Evolutionary conservation across 2,329 filamentous ascomycete genomes (phyloP).

Genomic region (Leptographium galeiforme): DNA sequence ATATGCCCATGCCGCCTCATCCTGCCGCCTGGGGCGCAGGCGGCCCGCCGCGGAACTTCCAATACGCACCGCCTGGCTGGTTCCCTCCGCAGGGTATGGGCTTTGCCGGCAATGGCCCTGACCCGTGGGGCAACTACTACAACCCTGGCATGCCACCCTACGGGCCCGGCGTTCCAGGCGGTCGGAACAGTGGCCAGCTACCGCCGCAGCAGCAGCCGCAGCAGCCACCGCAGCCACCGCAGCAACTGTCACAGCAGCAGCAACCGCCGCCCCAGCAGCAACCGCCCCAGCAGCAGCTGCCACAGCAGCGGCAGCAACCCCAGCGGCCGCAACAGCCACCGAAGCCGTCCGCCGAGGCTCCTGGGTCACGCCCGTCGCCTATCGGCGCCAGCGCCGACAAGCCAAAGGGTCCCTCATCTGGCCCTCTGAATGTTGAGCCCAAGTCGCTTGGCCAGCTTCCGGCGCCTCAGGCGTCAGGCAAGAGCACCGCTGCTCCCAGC

Average conservation of each 20-base stretch:
- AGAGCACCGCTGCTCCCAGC: constrained; percentile 23
- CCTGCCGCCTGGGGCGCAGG: constrained; percentile 16
- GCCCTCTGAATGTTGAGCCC: constrained; percentile 36
- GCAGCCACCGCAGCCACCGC: constrained; percentile 12
- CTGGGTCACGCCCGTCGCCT: constrained; percentile 33
- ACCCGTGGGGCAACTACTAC: constrained; percentile 45
- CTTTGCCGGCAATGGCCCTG: constrained; percentile 53
- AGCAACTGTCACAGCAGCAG: constrained; percentile 9
- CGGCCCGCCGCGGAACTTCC: constrained; percentile 32
- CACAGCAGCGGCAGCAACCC: constrained; percentile 14
- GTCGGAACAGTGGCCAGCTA: constrained; percentile 17
- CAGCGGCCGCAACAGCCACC: constrained; percentile 5
- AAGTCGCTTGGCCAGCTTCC: constrained; percentile 33
- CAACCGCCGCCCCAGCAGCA: constrained; percentile 9
- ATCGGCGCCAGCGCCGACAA: constrained; percentile 38
- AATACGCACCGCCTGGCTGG: constrained; percentile 69
- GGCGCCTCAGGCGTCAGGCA: constrained; percentile 21
- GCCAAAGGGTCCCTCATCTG: constrained; percentile 15
- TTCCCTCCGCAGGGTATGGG: constrained; percentile 57
- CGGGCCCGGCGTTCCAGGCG: constrained; percentile 15
- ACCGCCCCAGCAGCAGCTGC: constrained; percentile 17
- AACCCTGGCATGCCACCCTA: constrained; percentile 33
- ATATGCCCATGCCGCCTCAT: constrained; percentile 17
- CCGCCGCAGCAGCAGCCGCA: constrained; percentile 10
- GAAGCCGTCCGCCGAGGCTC: constrained; percentile 4